Evolutionary conservation across 495 filamentous ascomycete genomes (phyloP).

Genomic region (Articulospora tetracladia): DNA sequence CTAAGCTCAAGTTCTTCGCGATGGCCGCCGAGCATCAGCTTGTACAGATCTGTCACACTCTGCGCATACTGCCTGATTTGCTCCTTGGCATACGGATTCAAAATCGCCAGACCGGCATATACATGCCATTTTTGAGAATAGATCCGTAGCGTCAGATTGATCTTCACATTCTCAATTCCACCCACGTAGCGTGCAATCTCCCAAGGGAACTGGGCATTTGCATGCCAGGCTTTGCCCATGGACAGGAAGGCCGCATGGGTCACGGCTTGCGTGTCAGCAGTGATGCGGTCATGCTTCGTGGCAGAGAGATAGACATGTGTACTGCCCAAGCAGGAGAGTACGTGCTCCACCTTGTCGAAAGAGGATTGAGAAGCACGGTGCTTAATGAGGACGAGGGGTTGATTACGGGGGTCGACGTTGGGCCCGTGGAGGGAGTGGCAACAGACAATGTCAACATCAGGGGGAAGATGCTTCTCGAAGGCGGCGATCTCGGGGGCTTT

Average conservation of each 20-base stretch:
- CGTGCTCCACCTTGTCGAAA: slow-evolving; percentile 70
- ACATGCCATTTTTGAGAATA: slow-evolving; percentile 99
- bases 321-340: slow-evolving; percentile 77
- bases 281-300: slow-evolving; percentile 89
- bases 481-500: slow-evolving; percentile 95
- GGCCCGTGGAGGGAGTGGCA: slow-evolving; percentile 97
- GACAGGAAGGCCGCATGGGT: slow-evolving; percentile 95
- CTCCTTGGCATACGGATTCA: slow-evolving; percentile 85
- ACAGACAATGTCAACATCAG: slow-evolving; percentile 89
- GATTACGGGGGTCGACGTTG: slow-evolving; percentile 77
- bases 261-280: slow-evolving; percentile 95
- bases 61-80: slow-evolving; percentile 93
- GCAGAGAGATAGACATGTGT: slow-evolving; percentile 84
- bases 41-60: slow-evolving; percentile 91
- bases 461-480: slow-evolving; percentile 83
- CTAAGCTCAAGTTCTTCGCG: slow-evolving; percentile 74
- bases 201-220: slow-evolving; percentile 93
- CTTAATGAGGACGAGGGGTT: slow-evolving; percentile 88
- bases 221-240: slow-evolving; percentile 96
- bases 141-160: slow-evolving; percentile 94
- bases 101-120: slow-evolving; percentile 93
- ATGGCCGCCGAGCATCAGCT: slow-evolving; percentile 87
- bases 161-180: slow-evolving; percentile 98
- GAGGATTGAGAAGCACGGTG: slow-evolving; percentile 79
- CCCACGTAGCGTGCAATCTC: slow-evolving; percentile 88